Base-by-base conservation (phyloP, 83 land plant genomes). In the Picea mariana region DNA sequence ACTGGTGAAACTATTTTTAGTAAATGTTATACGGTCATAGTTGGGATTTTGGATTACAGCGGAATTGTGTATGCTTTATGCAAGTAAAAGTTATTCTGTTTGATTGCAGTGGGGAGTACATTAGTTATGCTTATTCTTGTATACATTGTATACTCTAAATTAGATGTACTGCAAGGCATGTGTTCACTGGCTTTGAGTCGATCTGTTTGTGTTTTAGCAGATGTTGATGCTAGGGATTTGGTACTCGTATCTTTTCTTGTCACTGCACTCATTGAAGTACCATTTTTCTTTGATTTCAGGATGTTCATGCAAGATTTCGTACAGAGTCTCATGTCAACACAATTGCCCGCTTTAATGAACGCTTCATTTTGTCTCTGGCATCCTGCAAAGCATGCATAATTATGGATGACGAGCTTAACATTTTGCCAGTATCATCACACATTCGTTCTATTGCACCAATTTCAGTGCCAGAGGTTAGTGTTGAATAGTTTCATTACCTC, bases 321-420 rank as follows among this genome's bases (percentile, higher is more conserved):
- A 98, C 99, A 68, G 99, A 96, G 84, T 88, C 97, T 18, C 99
- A 98, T 86, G 83, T 86, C 67, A 83, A 87, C 77, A 93, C 96
- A 60, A 73, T 87, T 58, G 92, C 92, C 60, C 93, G 99, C 62
- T 98, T 98, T 68, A 98, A 98, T 90, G 99, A 98, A 80, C 93
- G 99, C 20, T 98, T 98, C 84, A 86, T 94, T 49, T 84, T 98
- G 16, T 98, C 99, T 9, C 79, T 98, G 81, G 99, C 99, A 61
- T 89, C 97, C 61, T 98, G 99, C 89, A 93, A 93, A 86, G 87
- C 99, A 67, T 98, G 99, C 76, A 81, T 93, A 21, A 88, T 96
- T 21, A 93, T 98, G 99, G 99, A 98, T 86, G 99, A 98, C 85
- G 99, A 98, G 75, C 85, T 98, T 31, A 98, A 98, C 80, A 91